Conservation (phyloP, 345 rosid species). For the Linum trigynum region DNA sequence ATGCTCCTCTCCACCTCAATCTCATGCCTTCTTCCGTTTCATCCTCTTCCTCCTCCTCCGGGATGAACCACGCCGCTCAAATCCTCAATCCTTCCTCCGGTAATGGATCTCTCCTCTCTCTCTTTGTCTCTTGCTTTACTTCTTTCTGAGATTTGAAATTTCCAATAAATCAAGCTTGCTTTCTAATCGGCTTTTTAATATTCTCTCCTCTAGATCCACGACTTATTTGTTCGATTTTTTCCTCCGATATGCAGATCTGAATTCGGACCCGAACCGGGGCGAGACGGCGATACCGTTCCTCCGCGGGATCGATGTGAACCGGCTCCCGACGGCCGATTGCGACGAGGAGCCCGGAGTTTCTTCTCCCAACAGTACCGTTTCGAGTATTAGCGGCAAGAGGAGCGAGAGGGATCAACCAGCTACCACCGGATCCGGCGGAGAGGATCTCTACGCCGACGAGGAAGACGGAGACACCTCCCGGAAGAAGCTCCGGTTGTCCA, state of each 20-base stretch:
- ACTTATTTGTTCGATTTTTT: neutral
- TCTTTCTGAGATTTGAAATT: no score
- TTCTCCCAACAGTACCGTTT: conserved; percentile 89
- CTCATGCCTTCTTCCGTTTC: conserved; percentile 37
- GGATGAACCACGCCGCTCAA: conserved; percentile 14
- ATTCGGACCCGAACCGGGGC: conserved; percentile 35
- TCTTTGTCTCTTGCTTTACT: neutral
- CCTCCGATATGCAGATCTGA: conserved; percentile 59
- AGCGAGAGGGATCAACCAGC: conserved; percentile 51
- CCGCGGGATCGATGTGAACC: conserved; percentile 85
- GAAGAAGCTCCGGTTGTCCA: conserved; percentile 85
- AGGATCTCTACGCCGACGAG: conserved; percentile 67
- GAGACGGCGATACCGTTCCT: conserved; percentile 48
- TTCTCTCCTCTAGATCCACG: neutral
- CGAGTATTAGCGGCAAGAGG: conserved; percentile 83
- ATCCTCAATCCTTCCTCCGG: neutral
- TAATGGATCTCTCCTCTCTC: neutral
- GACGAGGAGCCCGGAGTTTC: conserved; percentile 85
- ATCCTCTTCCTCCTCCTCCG: conserved; percentile 30
- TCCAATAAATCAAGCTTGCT: neutral
- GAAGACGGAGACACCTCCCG: conserved; percentile 87
- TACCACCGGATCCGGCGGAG: conserved; percentile 29
- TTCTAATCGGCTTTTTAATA: neutral
- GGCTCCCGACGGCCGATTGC: conserved; percentile 55
- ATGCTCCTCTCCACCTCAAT: conserved; percentile 43